Percentiles rank a stretch among this genome's conserved stretches.
Evolutionary conservation across 2,329 filamentous ascomycete species (phyloP).

Genomic region (Kalaharituber pfeilii): DNA sequence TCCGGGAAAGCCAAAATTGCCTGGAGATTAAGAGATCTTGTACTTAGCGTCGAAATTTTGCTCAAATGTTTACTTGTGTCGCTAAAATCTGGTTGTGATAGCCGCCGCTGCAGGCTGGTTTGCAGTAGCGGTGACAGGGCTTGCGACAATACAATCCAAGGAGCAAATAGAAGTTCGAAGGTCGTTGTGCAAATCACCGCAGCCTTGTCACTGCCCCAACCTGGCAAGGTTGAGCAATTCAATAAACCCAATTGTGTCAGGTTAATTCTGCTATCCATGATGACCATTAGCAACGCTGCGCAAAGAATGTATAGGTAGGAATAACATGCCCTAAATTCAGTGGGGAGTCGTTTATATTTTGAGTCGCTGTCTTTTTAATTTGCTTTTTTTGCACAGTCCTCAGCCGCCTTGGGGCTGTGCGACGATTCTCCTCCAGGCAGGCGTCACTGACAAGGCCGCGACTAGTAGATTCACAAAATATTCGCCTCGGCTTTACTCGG

Average conservation of each 20-base stretch:
- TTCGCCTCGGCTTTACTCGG: not conserved
- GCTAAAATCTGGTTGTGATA: not conserved
- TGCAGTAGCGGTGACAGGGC: not conserved
- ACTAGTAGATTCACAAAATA: not conserved
- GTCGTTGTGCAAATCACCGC: not conserved
- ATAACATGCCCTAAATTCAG: not conserved
- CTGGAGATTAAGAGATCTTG: too few species aligned
- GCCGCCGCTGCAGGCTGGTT: not conserved
- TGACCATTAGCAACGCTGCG: not conserved
- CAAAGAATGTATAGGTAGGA: not conserved
- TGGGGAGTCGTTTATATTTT: not conserved
- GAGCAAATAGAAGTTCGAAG: not conserved
- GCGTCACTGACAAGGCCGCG: too few species aligned
- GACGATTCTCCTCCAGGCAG: not conserved
- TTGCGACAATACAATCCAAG: not conserved
- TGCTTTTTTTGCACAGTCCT: not conserved
- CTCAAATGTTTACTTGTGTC: not conserved
- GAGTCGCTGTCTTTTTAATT: not conserved
- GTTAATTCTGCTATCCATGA: not conserved
- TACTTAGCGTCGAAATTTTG: not conserved
- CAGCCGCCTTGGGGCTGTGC: not conserved
- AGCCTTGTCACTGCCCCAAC: not conserved
- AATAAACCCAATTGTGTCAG: not conserved
- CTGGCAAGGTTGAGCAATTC: not conserved
- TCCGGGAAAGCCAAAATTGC: too few species aligned